Conservation (phyloP, 1,284 basidiomycete species). For the Pseudozyma pruni region DNA sequence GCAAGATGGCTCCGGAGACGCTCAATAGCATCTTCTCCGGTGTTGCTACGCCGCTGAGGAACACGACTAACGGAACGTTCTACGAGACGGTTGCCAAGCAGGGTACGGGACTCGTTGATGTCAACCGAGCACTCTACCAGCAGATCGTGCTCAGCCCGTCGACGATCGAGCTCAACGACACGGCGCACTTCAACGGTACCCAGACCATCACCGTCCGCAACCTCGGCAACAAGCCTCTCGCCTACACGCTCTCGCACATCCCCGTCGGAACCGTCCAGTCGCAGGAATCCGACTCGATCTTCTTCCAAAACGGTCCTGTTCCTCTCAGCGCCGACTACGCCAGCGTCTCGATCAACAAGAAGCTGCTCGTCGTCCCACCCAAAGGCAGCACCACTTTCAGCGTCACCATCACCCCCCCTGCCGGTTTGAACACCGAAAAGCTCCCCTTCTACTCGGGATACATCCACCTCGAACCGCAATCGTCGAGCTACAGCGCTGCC, state of each 20-base stretch:
- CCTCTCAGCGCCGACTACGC: slow-evolving; percentile 71
- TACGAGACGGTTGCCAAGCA: slow-evolving; percentile 75
- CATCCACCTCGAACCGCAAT: slow-evolving; percentile 70
- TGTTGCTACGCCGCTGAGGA: slow-evolving; percentile 72
- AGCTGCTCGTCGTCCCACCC: slow-evolving; percentile 67
- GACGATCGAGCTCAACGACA: slow-evolving; percentile 78
- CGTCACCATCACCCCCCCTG: slow-evolving; percentile 70
- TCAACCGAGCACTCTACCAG: slow-evolving; percentile 74
- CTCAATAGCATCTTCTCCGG: slow-evolving; percentile 74
- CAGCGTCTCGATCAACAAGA: slow-evolving; percentile 69
- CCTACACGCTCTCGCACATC: slow-evolving; percentile 57
- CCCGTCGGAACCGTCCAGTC: slow-evolving; percentile 66
- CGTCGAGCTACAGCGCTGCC: slow-evolving; percentile 27
- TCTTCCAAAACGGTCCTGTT: slow-evolving; percentile 70
- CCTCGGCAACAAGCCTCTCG: slow-evolving; percentile 43
- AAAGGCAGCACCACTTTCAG: slow-evolving; percentile 65
- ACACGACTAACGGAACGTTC: slow-evolving; percentile 71
- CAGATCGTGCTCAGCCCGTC: slow-evolving; percentile 72
- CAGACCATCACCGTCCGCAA: slow-evolving; percentile 59
- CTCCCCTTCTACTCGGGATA: slow-evolving; percentile 76
- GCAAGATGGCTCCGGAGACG: slow-evolving; percentile 66
- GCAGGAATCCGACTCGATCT: slow-evolving; percentile 47
- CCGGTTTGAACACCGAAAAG: slow-evolving; percentile 70
- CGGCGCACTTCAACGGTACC: slow-evolving; percentile 68
- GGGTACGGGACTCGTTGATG: slow-evolving; percentile 77